These are phyloP conservation scores for Emmonsia crescens DNA, from an alignment of 2,329 filamentous ascomycete genomes.

Conservation along the genomic window DNA sequence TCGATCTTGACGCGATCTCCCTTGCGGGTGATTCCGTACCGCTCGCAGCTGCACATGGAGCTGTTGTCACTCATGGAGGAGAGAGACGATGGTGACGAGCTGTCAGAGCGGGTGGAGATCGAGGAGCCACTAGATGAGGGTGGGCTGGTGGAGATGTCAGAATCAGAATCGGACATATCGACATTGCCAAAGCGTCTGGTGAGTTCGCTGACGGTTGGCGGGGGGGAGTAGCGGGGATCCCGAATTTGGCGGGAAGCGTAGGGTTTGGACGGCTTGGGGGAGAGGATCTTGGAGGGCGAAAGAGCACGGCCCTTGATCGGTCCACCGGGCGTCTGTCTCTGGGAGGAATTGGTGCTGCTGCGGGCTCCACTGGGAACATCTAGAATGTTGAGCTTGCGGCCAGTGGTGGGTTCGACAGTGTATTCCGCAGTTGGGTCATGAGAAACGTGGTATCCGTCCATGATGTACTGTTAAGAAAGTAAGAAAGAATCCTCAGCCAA, in stretches of 20 bases:
- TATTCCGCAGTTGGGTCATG: slow-evolving; percentile 87
- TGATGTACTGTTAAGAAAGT: slow-evolving; percentile 58
- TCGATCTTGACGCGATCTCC: slow-evolving; percentile 92
- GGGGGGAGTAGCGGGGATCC: slow-evolving; percentile 62
- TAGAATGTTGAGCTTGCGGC: slow-evolving; percentile 94
- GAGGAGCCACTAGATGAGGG: slow-evolving; percentile 54
- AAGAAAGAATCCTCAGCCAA: slow-evolving; percentile 5
- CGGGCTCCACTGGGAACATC: slow-evolving; percentile 60
- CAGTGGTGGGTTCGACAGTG: slow-evolving; percentile 89
- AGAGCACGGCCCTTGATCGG: slow-evolving; percentile 82
- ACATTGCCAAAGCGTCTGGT: slow-evolving; percentile 63
- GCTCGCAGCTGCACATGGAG: slow-evolving; percentile 76
- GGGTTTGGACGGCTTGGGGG: slow-evolving; percentile 80
- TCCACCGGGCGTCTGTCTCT: slow-evolving; percentile 42
- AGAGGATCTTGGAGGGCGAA: slow-evolving; percentile 78
- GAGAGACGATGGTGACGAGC: slow-evolving; percentile 41
- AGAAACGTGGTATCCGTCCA: slow-evolving; percentile 95
- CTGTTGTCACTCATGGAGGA: slow-evolving; percentile 57
- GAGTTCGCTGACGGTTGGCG: slow-evolving; percentile 67
- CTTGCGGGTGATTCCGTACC: slow-evolving; percentile 89
- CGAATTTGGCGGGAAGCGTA: slow-evolving; percentile 81
- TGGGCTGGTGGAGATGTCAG: slow-evolving; percentile 64
- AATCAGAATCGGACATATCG: slow-evolving; percentile 58
- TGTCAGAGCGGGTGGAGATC: slow-evolving; percentile 64
- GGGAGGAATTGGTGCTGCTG: slow-evolving; percentile 28